A percentile compares a stretch with the other conserved stretches of the same genome.
phyloP scores from a whole-genome alignment of 768 basidiomycete species.

The Lyophyllum atratum region DNA sequence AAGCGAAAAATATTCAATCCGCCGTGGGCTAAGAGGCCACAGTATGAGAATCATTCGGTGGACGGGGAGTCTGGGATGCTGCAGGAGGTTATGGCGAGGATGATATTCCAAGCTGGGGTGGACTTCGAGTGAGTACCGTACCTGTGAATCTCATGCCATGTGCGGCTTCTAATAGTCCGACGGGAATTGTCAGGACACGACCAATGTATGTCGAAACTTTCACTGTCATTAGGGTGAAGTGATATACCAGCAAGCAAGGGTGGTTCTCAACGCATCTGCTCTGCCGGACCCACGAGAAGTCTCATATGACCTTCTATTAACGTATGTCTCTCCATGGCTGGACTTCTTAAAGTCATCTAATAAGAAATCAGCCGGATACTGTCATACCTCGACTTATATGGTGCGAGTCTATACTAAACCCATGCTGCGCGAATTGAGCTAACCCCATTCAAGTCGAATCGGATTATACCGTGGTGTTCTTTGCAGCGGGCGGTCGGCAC shows the following conservation, averaged over 20 bases:
- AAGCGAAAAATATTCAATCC: constrained; percentile 48
- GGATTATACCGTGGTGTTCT: constrained; percentile 87
- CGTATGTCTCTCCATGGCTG: constrained; percentile 45
- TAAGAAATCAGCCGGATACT: constrained; percentile 61
- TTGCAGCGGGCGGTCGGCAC: constrained; percentile 76
- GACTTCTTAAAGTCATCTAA: constrained; percentile 6
- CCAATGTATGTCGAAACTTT: constrained; percentile 67
- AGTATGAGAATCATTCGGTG: constrained; percentile 24
- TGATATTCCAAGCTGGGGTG: constrained; percentile 89
- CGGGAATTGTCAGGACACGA: constrained; percentile 72
- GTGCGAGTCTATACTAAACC: constrained; percentile 37
- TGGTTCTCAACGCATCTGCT: constrained; percentile 80
- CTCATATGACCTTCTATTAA: constrained; percentile 74
- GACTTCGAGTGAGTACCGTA: constrained; percentile 79
- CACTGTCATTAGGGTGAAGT: constrained; percentile 5
- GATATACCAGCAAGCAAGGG: constrained; percentile 47
- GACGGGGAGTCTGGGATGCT: constrained; percentile 60
- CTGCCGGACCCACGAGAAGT: constrained; percentile 79
- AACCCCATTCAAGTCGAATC: constrained; percentile 64
- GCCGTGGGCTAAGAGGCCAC: constrained; percentile 50
- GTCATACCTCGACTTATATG: constrained; percentile 79
- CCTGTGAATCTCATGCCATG: background rate
- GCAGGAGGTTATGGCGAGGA: constrained; percentile 64
- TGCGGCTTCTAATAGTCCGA: too few relatives aligned
- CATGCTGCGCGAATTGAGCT: background rate